These are phyloP conservation scores for Globisporangium recalcitrans DNA, from an alignment of 352 stramenopile genomes.

Conservation along the genomic window DNA sequence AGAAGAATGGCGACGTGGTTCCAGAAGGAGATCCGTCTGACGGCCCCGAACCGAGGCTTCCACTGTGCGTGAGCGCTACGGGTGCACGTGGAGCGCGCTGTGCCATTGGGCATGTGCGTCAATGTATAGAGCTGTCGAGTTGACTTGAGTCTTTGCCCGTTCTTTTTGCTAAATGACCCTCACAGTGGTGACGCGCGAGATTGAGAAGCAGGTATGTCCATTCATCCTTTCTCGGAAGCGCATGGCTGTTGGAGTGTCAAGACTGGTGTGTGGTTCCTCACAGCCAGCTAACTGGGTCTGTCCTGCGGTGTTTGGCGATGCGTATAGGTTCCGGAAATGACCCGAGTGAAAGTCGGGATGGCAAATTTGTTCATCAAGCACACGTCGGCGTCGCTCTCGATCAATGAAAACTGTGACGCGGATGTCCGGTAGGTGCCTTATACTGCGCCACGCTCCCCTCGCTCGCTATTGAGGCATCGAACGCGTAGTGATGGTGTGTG, in stretches of 20 bases:
- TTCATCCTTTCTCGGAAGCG: too few species aligned
- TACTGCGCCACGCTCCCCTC: too few species aligned
- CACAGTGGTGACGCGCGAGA: constrained; percentile 75
- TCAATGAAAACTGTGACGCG: constrained; percentile 95
- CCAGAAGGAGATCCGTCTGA: constrained; percentile 85
- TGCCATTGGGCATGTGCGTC: not conserved
- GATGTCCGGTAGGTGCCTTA: constrained; percentile 92
- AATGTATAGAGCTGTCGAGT: not conserved
- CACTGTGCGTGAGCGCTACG: constrained; percentile 39
- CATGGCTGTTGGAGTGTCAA: too few species aligned
- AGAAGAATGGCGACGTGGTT: constrained; percentile 63
- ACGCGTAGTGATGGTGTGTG: not conserved
- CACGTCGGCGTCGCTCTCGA: constrained; percentile 93
- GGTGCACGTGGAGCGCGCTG: too few species aligned
- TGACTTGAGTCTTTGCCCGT: not conserved
- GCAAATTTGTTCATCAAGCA: constrained; percentile 95
- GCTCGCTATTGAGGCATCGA: not conserved
- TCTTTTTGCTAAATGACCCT: constrained; percentile 1
- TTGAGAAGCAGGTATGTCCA: constrained; percentile 68
- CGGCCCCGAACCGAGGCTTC: constrained; percentile 72
- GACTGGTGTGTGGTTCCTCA: too few species aligned
- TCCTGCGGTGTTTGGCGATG: too few species aligned
- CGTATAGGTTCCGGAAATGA: constrained; percentile 56
- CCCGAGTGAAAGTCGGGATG: constrained; percentile 90
- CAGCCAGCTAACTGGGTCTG: too few species aligned